Evolutionary conservation across 2,329 filamentous ascomycete genomes (phyloP).

Genomic region (Camillea tinctor): DNA sequence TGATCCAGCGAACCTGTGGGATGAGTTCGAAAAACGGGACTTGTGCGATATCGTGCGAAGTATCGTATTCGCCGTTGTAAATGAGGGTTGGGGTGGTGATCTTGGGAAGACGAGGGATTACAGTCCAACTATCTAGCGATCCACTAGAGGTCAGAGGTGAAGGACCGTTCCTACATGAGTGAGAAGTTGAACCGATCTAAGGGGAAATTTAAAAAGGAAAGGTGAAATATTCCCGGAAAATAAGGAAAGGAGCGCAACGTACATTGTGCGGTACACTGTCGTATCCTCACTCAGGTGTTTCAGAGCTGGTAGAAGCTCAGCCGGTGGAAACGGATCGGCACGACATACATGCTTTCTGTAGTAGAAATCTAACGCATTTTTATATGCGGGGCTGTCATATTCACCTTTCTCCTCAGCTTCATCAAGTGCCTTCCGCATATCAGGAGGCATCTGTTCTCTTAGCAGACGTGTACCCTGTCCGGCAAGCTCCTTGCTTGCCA

Average conservation of each 20-base stretch:
- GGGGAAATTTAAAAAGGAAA: too few species aligned
- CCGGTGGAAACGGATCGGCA: constrained; percentile 13
- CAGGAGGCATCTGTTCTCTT: constrained; percentile 10
- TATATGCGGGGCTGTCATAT: constrained; percentile 15
- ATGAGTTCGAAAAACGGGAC: constrained; percentile 25
- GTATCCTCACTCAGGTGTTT: constrained; percentile 17
- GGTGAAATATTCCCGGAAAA: not conserved
- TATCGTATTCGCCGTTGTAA: constrained; percentile 28
- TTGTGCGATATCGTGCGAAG: constrained; percentile 24
- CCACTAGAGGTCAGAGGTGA: constrained; percentile 14
- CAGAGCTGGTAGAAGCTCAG: constrained; percentile 11
- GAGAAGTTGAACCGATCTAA: constrained; percentile 1
- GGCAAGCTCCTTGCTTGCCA: constrained; percentile 11
- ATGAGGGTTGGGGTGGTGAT: constrained; percentile 24
- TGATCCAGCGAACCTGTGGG: constrained; percentile 23
- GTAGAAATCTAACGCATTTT: constrained; percentile 8
- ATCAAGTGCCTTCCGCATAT: constrained; percentile 11
- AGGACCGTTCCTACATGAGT: constrained; percentile 18
- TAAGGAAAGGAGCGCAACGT: constrained; percentile 2
- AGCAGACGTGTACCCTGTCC: not conserved
- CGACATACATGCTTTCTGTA: constrained; percentile 16
- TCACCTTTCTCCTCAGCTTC: constrained; percentile 12
- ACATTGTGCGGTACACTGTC: constrained; percentile 22
- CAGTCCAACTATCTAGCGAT: constrained; percentile 17
- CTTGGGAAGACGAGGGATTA: constrained; percentile 17